Evolutionary conservation across 495 filamentous ascomycete species (phyloP).

Genomic region (Penicillium malachiteum): DNA sequence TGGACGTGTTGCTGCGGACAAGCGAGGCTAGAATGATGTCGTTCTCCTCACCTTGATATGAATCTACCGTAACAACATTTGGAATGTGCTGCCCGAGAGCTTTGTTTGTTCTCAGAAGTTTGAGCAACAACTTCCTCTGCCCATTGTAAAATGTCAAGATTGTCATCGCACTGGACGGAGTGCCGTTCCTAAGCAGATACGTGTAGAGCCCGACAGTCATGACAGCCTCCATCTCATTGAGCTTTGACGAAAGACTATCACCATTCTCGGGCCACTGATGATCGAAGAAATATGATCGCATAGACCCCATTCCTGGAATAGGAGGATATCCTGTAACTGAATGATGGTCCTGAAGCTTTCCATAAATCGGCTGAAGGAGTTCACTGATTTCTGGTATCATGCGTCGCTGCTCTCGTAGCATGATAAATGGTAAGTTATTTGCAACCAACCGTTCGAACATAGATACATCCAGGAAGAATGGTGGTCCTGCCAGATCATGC

Average conservation of each 20-base stretch:
- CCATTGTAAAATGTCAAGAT: conserved; percentile 91
- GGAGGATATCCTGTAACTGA: conserved; percentile 59
- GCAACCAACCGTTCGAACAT: conserved; percentile 76
- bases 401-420: conserved; percentile 61
- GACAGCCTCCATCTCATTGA: conserved; percentile 70
- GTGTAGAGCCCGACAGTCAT: conserved; percentile 74
- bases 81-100: conserved; percentile 50
- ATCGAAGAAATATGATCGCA: conserved; percentile 67
- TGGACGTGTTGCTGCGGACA: conserved; percentile 64
- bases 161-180: conserved; percentile 62
- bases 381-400: conserved; percentile 73
- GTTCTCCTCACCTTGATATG: conserved; percentile 94
- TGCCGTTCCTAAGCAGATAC: conserved; percentile 70
- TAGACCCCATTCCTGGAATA: conserved; percentile 76
- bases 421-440: conserved; percentile 63
- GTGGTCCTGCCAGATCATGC: conserved; percentile 49
- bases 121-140: conserved; percentile 66
- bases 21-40: conserved; percentile 81
- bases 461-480: conserved; percentile 65
- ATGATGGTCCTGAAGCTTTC: conserved; percentile 63
- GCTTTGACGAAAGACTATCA: conserved; percentile 66
- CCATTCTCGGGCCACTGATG: conserved; percentile 67
- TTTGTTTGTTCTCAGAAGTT: conserved; percentile 47
- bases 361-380: conserved; percentile 66
- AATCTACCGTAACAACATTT: conserved; percentile 84